Evolutionary conservation across 129 eudicot species (phyloP), one percentile per base, ranked within the genome.

Genomic region (Helianthus annuus): DNA sequence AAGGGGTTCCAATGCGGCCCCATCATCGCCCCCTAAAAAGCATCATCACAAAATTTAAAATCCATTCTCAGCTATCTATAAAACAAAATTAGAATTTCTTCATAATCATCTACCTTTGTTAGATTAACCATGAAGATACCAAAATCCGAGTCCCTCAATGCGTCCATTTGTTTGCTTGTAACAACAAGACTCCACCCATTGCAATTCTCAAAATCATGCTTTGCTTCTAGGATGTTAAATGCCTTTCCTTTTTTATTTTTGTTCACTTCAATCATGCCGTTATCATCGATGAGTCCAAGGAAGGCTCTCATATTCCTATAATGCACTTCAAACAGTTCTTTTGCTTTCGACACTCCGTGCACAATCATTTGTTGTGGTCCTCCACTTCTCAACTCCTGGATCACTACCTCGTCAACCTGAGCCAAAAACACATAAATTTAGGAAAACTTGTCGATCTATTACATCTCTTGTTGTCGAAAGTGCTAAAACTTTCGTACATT

Each of bases 1-100:
- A 24, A 56, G 1, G 96, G 96, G 73, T 93, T 93, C 97, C 97
- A 89, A 48, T 93, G 98, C 0, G 98, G 98, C 24, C 91, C 98
- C 98, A 93, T 90, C 97, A 93, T 93, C 11, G 96, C 77, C 29
- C 96, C 96, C 98, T 93, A 27, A 45, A 45, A 10, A 4, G 19
- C 39, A 75, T 57, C 4, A 75, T 57, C 2, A 67, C 62, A 54
- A 65, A 44, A 29, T 9, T 5, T 19, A 34, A 1, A 13, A 16
- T 57, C 6, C 6, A 39, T 39, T 39, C 45, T 7, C 8, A 39
- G 6, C 7, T 6, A 39, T 39, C 8, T 5, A 1, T 39, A 7
- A 6, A 39, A 39, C 45, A 39, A 39, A 39, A 39, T 39, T 1
- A 9, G 0, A 42, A 34, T 17, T 38, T 48, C 0, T 29, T 3